Conservation (phyloP, 257 asterid species). For the Solanum sitiens region DNA sequence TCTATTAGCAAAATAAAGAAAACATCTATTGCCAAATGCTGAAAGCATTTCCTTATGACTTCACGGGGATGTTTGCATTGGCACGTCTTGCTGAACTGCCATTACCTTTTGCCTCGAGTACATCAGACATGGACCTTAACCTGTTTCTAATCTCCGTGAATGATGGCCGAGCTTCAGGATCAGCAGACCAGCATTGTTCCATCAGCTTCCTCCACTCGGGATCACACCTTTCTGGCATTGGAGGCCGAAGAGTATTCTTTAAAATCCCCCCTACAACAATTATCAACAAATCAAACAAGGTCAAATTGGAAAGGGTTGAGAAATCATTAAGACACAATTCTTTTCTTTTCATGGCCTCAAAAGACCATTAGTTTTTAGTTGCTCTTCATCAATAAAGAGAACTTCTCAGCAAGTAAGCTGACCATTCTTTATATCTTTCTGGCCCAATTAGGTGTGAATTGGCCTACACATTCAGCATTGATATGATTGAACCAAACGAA, state of each 20-base stretch:
- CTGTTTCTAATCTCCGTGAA: slow-evolving; percentile 51
- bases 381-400: neutral
- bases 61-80: slow-evolving; percentile 21
- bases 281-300: neutral
- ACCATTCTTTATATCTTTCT: neutral
- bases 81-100: slow-evolving; percentile 7
- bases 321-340: neutral
- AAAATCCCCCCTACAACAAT: slow-evolving; percentile 53
- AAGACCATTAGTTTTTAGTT: neutral
- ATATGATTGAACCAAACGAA: neutral
- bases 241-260: slow-evolving; percentile 62
- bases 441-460: neutral
- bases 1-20: neutral
- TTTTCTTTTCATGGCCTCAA: neutral
- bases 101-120: slow-evolving; percentile 20
- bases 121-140: slow-evolving; percentile 43
- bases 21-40: neutral
- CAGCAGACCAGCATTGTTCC: slow-evolving; percentile 68
- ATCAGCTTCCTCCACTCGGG: slow-evolving; percentile 58
- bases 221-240: slow-evolving; percentile 54
- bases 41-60: neutral
- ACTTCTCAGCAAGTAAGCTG: neutral
- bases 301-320: neutral
- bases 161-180: slow-evolving; percentile 56
- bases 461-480: neutral